Evolutionary conservation across 768 basidiomycete genomes (phyloP).

Genomic region (Mycena polygramma): DNA sequence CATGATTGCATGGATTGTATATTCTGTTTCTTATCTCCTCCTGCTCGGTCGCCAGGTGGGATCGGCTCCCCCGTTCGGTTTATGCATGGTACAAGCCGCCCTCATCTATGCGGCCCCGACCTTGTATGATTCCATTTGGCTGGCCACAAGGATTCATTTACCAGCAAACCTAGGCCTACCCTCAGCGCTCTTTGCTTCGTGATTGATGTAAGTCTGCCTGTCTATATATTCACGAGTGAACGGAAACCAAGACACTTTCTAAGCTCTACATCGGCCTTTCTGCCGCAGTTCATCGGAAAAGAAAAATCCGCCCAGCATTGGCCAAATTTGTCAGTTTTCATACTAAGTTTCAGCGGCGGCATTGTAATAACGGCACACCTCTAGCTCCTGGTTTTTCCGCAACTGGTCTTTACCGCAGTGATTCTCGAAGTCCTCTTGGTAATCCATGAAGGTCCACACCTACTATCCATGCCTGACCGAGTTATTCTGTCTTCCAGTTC

Average conservation of each 20-base stretch:
- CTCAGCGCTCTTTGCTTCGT: slow-evolving; percentile 27
- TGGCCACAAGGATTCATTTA: background rate
- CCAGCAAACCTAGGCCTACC: slow-evolving; percentile 1
- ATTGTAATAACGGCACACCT: background rate
- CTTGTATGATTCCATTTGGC: background rate
- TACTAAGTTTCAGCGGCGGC: background rate
- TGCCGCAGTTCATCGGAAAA: slow-evolving; percentile 9
- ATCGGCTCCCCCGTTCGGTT: slow-evolving; percentile 7
- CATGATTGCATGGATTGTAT: slow-evolving; percentile 25
- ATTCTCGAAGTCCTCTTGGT: slow-evolving; percentile 23
- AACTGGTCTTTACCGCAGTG: background rate
- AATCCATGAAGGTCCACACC: background rate
- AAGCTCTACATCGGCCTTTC: slow-evolving; percentile 24
- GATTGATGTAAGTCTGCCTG: background rate
- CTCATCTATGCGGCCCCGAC: slow-evolving; percentile 20
- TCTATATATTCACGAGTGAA: background rate
- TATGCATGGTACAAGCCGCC: slow-evolving; percentile 22
- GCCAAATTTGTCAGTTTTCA: slow-evolving; percentile 17
- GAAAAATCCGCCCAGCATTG: slow-evolving; percentile 27
- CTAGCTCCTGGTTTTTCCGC: slow-evolving; percentile 10
- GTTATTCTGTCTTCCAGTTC: background rate
- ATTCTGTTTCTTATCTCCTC: slow-evolving; percentile 14
- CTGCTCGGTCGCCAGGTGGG: slow-evolving; percentile 13
- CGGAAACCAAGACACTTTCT: background rate
- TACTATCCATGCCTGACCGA: background rate